Evolutionary conservation across 2,329 filamentous ascomycete genomes (phyloP).

Genomic region (Penicillium sp.): DNA sequence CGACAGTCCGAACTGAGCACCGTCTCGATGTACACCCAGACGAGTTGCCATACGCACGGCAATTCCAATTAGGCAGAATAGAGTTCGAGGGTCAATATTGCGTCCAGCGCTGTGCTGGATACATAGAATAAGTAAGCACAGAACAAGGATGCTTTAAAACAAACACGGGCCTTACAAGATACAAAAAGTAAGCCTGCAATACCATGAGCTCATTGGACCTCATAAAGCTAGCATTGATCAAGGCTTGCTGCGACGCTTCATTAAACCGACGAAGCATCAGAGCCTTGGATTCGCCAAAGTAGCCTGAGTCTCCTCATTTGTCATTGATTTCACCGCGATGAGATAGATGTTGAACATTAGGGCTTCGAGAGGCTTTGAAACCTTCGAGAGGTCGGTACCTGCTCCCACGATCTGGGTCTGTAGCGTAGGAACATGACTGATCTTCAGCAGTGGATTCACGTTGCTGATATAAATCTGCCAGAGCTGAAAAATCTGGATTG

Average conservation of each 20-base stretch:
- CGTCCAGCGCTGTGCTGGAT: not conserved
- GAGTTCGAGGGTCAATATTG: not conserved
- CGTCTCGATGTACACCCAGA: constrained; percentile 61
- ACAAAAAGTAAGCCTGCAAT: not conserved
- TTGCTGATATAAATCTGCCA: not conserved
- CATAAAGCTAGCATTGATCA: not conserved
- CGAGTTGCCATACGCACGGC: constrained; percentile 56
- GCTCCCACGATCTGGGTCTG: not conserved
- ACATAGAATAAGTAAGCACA: not conserved
- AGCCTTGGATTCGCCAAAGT: not conserved
- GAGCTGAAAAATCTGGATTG: not conserved
- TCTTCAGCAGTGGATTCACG: not conserved
- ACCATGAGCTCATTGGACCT: not conserved
- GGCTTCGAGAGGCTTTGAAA: not conserved
- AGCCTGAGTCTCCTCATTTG: not conserved
- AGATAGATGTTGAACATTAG: not conserved
- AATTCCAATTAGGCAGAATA: constrained; percentile 45
- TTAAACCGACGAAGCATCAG: not conserved
- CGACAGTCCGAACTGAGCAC: constrained; percentile 42
- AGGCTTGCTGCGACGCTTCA: not conserved
- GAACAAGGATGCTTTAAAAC: not conserved
- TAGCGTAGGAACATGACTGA: not conserved
- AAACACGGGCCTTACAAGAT: not conserved
- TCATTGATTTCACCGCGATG: not conserved
- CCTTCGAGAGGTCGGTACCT: not conserved